Conservation (phyloP, 306 rosid genomes). For the Calophaca sinica region DNA sequence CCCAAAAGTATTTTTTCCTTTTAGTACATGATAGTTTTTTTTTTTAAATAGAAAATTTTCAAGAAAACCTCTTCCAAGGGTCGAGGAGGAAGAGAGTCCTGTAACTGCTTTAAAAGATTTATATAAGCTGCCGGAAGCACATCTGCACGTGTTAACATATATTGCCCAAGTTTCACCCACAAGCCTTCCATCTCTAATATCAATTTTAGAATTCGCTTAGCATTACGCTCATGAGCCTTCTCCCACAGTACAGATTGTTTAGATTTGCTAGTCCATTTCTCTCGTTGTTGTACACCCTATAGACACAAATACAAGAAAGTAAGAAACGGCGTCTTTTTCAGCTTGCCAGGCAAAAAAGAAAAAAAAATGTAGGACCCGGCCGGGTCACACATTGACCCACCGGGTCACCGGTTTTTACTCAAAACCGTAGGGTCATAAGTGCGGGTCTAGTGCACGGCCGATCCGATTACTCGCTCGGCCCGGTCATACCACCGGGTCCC, state of each 20-base stretch:
- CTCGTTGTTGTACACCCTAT: conserved; percentile 85
- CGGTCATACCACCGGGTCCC: no score
- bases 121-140: conserved; percentile 92
- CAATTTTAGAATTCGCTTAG: conserved; percentile 78
- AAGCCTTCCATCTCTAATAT: conserved; percentile 91
- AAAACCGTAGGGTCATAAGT: no score
- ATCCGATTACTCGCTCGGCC: no score
- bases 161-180: conserved; percentile 99
- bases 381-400: no score
- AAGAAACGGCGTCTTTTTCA: no score
- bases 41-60: background rate
- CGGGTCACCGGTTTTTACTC: no score
- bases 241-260: conserved; percentile 75
- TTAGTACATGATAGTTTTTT: background rate
- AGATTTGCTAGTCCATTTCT: conserved; percentile 76
- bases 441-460: no score
- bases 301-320: conserved; percentile 23
- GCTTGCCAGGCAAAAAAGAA: no score
- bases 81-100: conserved; percentile 98
- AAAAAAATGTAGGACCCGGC: no score
- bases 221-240: conserved; percentile 92
- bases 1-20: conserved; percentile 7
- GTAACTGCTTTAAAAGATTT: conserved; percentile 80
- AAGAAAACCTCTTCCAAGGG: conserved; percentile 83
- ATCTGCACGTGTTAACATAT: conserved; percentile 96